phyloP scores from a whole-genome alignment of 768 basidiomycete species.

The Gymnopilus junonius region DNA sequence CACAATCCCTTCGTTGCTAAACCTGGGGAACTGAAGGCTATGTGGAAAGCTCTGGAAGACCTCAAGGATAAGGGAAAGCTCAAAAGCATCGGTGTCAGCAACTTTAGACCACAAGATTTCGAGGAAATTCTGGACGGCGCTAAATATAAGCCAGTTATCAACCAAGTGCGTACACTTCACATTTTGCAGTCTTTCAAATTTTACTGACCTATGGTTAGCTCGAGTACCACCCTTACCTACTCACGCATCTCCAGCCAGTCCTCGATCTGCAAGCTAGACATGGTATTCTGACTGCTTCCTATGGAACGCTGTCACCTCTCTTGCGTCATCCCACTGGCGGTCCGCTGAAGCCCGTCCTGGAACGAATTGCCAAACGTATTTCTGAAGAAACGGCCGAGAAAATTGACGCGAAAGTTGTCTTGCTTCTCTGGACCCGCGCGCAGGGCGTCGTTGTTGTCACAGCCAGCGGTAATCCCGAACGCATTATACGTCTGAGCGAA shows the following conservation, averaged over 20 bases:
- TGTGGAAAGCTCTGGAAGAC: slow-evolving; percentile 59
- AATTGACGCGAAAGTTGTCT: slow-evolving; percentile 27
- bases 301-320: slow-evolving; percentile 40
- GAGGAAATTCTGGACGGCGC: slow-evolving; percentile 46
- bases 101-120: slow-evolving; percentile 51
- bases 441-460: slow-evolving; percentile 37
- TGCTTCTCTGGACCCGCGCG: slow-evolving; percentile 39
- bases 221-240: slow-evolving; percentile 41
- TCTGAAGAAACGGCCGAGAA: slow-evolving; percentile 22
- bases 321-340: slow-evolving; percentile 41
- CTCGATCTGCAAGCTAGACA: slow-evolving; percentile 39
- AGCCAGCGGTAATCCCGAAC: slow-evolving; percentile 33
- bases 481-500: slow-evolving; percentile 34
- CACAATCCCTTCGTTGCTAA: slow-evolving; percentile 43
- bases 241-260: slow-evolving; percentile 37
- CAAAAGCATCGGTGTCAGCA: slow-evolving; percentile 55
- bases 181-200: not conserved
- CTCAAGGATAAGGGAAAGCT: slow-evolving; percentile 44
- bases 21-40: slow-evolving; percentile 28
- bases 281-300: slow-evolving; percentile 42
- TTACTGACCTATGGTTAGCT: slow-evolving; percentile 22
- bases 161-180: slow-evolving; percentile 42
- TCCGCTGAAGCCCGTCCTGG: slow-evolving; percentile 42
- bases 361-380: slow-evolving; percentile 35
- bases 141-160: slow-evolving; percentile 55